A percentile compares a stretch with the other conserved stretches of the same genome.
These are phyloP conservation scores for Pythium biforme DNA, from an alignment of 352 stramenopile species.

Conservation along the genomic window DNA sequence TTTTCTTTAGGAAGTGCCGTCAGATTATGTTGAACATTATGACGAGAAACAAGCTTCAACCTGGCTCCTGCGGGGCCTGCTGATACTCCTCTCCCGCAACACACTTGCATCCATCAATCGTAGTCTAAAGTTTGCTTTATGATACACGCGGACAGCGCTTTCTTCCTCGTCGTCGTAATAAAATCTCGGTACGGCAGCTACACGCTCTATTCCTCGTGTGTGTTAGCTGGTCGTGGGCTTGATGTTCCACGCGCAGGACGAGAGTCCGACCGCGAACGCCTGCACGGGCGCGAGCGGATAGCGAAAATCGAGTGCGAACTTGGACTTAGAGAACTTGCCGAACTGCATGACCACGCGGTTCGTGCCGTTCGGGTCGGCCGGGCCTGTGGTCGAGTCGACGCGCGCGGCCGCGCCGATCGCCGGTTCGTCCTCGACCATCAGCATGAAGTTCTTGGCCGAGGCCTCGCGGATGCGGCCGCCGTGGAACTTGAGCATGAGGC, in stretches of 20 bases:
- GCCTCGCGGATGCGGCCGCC: constrained; percentile 82
- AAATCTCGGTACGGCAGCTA: background rate
- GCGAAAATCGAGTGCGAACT: constrained; percentile 87
- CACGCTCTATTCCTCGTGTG: background rate
- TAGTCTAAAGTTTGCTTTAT: background rate
- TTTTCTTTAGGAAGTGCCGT: constrained; percentile 74
- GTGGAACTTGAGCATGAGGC: constrained; percentile 89
- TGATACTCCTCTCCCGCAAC: background rate
- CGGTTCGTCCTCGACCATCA: constrained; percentile 75
- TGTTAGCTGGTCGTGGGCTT: constrained; percentile 33
- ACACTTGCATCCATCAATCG: background rate
- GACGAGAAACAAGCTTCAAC: constrained; percentile 50
- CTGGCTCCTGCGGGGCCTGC: background rate
- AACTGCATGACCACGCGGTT: constrained; percentile 85
- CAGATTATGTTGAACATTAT: constrained; percentile 78
- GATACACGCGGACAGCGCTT: background rate
- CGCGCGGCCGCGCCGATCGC: constrained; percentile 17
- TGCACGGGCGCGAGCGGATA: constrained; percentile 84
- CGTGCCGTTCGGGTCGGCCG: constrained; percentile 37
- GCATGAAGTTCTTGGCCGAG: constrained; percentile 90
- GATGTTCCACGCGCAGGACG: constrained; percentile 81
- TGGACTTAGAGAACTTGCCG: constrained; percentile 85
- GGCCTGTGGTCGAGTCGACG: constrained; percentile 6
- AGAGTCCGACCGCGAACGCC: constrained; percentile 84
- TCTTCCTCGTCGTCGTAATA: background rate